Base-by-base conservation (phyloP, 2,329 filamentous ascomycete species). In the Onygena corvina region DNA sequence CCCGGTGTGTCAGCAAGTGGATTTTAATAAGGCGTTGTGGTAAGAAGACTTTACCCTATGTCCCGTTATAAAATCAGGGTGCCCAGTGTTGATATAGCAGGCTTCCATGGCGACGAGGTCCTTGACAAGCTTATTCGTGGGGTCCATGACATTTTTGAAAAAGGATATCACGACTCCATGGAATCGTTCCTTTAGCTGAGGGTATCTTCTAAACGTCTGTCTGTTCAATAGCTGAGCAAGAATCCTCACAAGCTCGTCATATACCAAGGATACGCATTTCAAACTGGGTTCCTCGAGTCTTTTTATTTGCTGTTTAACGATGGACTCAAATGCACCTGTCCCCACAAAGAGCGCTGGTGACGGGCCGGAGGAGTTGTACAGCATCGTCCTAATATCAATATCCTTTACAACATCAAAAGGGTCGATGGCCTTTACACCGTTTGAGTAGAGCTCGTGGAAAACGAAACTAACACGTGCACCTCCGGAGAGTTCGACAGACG, bases 301-400 rank as follows among this genome's bases (percentile, higher is more conserved):
- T 77, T 86, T 93, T 70, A 98, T 98, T 67, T 98, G 89, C 67
- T 95, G 87, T 76, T 96, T 98, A 58, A 96, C 90, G 59, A 98
- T 95, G 57, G 95, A 75, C 69, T 98, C 92, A 60, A 98, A 98
- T n/a, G 92, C 92, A 4, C 86, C 93, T 5, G 92, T 96, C 50
- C 92, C 92, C 25, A 98, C 92, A 63, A 98, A 98, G 5, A 98
- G 79, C 1, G 92, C 90, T 0, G 92, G 92, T 1, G 90, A 94
- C 25, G 92, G 92, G 64, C 92, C 92, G n/a, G 92, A 96, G 20
- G 92, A 96, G 77, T 98, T 98, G 79, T 94, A 94, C 6, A 98
- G 78, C 53, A 95, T 90, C 20, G 87, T 96, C 58, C 93, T 84
- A 60, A 98, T 98, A 63, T 98, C 92, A 53, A 90, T 82, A 66